Percentiles rank a stretch among this genome's conserved stretches.
Evolutionary conservation across 192 early-diverging fungal species (phyloP).

Genomic region (Diversispora eburnea): DNA sequence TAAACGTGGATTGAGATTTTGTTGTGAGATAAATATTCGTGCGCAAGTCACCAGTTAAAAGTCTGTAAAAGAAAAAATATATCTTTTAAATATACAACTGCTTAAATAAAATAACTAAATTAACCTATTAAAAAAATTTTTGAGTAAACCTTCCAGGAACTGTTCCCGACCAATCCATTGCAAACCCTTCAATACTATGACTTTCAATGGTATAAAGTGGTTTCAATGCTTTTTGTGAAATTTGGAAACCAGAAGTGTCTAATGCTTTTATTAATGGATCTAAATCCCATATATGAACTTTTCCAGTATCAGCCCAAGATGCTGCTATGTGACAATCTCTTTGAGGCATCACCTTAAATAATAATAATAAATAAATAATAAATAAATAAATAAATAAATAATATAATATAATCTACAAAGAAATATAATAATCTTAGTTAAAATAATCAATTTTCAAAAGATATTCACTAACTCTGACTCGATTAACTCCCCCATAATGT

Average conservation of each 20-base stretch:
- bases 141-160: constrained; percentile 45
- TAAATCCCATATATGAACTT: constrained; percentile 91
- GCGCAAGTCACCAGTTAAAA: constrained; percentile 84
- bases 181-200: constrained; percentile 89
- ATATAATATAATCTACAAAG: too few species aligned
- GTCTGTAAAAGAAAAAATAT: constrained; percentile 36
- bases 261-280: constrained; percentile 68
- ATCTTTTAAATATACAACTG: neutral
- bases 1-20: constrained; percentile 60
- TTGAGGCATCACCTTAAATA: constrained; percentile 60
- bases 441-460: too few species aligned
- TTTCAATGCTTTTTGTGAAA: constrained; percentile 56
- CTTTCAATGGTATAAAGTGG: constrained; percentile 78
- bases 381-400: too few species aligned
- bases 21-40: constrained; percentile 82
- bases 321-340: constrained; percentile 77
- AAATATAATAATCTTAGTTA: too few species aligned
- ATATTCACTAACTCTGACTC: constrained; percentile 59
- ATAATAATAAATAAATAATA: too few species aligned
- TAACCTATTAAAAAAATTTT: neutral
- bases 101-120: neutral
- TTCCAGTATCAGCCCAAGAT: constrained; percentile 93
- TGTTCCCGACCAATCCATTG: constrained; percentile 89
- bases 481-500: constrained; percentile 90
- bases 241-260: constrained; percentile 74